These are phyloP conservation scores for Cyberlindnera mrakii DNA, from an alignment of 805 yeast genomes.

Conservation along the genomic window DNA sequence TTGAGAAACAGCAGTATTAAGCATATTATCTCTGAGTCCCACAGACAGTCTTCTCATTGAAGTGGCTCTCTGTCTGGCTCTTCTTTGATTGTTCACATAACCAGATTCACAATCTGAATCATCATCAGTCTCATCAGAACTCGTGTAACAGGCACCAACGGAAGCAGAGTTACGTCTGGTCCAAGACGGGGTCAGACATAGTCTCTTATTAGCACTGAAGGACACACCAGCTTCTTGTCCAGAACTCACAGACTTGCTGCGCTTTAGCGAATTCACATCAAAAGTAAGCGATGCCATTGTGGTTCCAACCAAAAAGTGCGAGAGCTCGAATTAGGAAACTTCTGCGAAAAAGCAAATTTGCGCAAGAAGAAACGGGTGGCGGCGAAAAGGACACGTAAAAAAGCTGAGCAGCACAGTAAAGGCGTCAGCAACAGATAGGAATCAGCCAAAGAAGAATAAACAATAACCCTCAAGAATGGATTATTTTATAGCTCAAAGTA, in stretches of 20 bases:
- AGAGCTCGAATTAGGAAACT: not conserved
- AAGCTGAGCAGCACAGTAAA: slow-evolving; percentile 25
- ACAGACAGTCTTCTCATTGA: slow-evolving; percentile 18
- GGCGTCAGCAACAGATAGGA: slow-evolving; percentile 21
- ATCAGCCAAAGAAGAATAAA: not conserved
- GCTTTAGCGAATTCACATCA: slow-evolving; percentile 10
- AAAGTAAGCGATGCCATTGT: slow-evolving; percentile 4
- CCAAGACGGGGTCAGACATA: slow-evolving; percentile 16
- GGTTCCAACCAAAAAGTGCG: slow-evolving; percentile 1
- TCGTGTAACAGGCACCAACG: slow-evolving; percentile 15
- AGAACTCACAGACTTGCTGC: slow-evolving; percentile 17
- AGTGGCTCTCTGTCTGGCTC: slow-evolving; percentile 22
- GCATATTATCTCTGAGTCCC: slow-evolving; percentile 13
- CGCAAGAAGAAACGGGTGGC: slow-evolving; percentile 2
- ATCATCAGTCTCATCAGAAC: slow-evolving; percentile 14
- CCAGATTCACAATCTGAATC: slow-evolving; percentile 17
- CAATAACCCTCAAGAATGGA: not conserved
- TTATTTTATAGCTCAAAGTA: not conserved
- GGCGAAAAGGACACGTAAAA: slow-evolving; percentile 13
- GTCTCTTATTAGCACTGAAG: slow-evolving; percentile 19
- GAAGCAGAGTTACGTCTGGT: slow-evolving; percentile 17
- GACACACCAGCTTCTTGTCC: slow-evolving; percentile 5
- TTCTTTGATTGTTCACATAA: slow-evolving; percentile 21
- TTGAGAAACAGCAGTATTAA: slow-evolving; percentile 22
- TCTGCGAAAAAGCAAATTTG: slow-evolving; percentile 1